Percentiles rank a stretch among this genome's conserved stretches.
Evolutionary conservation across 2,329 filamentous ascomycete species (phyloP).

Genomic region (Penicillium digitatum): DNA sequence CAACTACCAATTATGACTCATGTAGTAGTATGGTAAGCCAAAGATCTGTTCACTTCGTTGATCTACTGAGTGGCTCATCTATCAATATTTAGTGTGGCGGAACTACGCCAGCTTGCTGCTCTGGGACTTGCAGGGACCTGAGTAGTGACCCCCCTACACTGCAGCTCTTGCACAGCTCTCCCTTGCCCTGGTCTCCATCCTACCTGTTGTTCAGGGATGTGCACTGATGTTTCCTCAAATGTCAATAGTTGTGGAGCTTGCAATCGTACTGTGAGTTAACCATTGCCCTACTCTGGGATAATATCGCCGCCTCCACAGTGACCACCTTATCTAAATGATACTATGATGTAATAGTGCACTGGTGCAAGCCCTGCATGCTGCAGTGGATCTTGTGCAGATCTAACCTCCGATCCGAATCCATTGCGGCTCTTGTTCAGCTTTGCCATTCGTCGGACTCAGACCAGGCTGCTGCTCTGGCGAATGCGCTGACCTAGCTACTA

Average conservation of each 20-base stretch:
- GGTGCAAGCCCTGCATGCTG: background rate
- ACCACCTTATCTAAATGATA: background rate
- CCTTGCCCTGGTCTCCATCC: slow-evolving; percentile 8
- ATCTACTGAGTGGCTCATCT: background rate
- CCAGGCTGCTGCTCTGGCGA: background rate
- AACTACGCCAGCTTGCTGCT: slow-evolving; percentile 12
- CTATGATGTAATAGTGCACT: background rate
- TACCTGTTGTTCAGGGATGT: slow-evolving; percentile 1
- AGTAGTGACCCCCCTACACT: slow-evolving; percentile 6
- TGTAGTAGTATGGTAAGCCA: slow-evolving; percentile 6
- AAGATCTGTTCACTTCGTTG: background rate
- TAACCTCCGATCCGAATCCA: background rate
- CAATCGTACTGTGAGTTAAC: background rate
- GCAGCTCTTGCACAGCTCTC: slow-evolving; percentile 8
- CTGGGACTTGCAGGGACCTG: slow-evolving; percentile 13
- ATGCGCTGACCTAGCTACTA: background rate
- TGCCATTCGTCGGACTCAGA: background rate
- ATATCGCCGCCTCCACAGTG: too few species aligned
- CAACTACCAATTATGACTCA: slow-evolving; percentile 9
- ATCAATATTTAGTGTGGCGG: slow-evolving; percentile 9
- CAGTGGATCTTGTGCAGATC: background rate
- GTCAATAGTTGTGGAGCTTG: background rate
- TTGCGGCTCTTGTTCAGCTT: background rate
- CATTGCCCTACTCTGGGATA: background rate
- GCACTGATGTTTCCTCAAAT: background rate